phyloP scores from a whole-genome alignment of 2,329 filamentous ascomycete species.

The Proliferodiscus dingleyae region DNA sequence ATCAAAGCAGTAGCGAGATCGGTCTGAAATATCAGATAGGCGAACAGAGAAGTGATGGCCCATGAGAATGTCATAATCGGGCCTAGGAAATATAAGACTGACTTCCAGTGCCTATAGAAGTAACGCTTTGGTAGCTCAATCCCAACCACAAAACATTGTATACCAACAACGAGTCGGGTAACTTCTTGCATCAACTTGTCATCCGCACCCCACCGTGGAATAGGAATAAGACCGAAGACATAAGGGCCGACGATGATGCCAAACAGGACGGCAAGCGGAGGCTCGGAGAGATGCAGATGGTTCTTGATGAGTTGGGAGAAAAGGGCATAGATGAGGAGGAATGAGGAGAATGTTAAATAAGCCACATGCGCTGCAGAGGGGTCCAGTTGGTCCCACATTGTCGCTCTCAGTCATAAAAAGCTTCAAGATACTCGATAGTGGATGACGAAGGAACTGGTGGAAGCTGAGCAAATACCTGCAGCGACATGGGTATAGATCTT shows the following conservation, averaged over 20 bases:
- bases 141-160: conserved; percentile 69
- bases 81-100: conserved; percentile 23
- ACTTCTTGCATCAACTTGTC: conserved; percentile 66
- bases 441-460: no score
- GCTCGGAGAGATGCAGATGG: conserved; percentile 54
- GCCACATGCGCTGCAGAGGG: conserved; percentile 52
- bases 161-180: conserved; percentile 66
- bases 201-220: conserved; percentile 56
- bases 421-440: no score
- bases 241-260: conserved; percentile 68
- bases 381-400: conserved; percentile 47
- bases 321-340: conserved; percentile 54
- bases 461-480: no score
- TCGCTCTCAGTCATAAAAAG: no score
- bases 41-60: conserved; percentile 43
- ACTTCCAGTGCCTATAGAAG: conserved; percentile 27
- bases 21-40: conserved; percentile 42
- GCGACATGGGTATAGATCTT: no score
- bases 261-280: conserved; percentile 57
- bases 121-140: conserved; percentile 58
- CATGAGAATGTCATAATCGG: conserved; percentile 28
- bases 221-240: conserved; percentile 59
- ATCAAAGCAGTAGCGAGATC: conserved; percentile 42
- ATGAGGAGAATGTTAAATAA: conserved; percentile 53
- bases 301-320: conserved; percentile 57